Conservation (phyloP, 306 rosid species). For the Begonia peltatifolia region DNA sequence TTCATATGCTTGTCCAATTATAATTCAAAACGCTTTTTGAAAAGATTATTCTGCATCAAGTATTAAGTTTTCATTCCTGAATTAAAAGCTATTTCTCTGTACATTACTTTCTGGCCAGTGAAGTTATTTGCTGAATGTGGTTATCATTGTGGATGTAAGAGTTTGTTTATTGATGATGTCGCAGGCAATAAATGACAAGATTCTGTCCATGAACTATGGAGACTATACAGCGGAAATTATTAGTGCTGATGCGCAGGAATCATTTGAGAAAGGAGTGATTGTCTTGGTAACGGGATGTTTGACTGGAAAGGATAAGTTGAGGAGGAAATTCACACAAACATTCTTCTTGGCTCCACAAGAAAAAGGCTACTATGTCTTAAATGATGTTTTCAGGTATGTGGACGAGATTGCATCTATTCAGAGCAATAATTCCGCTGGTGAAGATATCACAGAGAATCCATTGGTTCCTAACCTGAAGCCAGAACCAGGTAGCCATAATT, state of each 20-base stretch:
- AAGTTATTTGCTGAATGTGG: no score
- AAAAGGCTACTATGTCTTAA: conserved; percentile 81
- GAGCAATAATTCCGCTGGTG: conserved; percentile 25
- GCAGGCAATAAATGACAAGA: conserved; percentile 83
- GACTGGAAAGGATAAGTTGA: conserved; percentile 80
- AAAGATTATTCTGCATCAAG: no score
- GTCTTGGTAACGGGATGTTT: conserved; percentile 93
- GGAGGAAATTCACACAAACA: conserved; percentile 71
- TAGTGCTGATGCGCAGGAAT: conserved; percentile 95
- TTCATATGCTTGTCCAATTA: no score
- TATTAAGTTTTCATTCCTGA: no score
- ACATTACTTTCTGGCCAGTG: no score
- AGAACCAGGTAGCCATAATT: conserved; percentile 53
- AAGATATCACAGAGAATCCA: conserved; percentile 31
- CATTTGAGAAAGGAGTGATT: conserved; percentile 75
- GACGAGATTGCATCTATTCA: conserved; percentile 47
- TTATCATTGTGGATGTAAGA: no score
- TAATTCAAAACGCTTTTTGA: no score
- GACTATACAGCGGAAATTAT: conserved; percentile 80
- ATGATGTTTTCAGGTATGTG: conserved; percentile 79
- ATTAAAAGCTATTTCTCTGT: no score
- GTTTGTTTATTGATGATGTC: no score
- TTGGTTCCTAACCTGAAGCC: conserved; percentile 22
- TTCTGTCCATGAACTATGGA: conserved; percentile 68
- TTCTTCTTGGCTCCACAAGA: conserved; percentile 98